Conservation (phyloP, 495 filamentous ascomycete genomes). For the Penicillium arizonense region DNA sequence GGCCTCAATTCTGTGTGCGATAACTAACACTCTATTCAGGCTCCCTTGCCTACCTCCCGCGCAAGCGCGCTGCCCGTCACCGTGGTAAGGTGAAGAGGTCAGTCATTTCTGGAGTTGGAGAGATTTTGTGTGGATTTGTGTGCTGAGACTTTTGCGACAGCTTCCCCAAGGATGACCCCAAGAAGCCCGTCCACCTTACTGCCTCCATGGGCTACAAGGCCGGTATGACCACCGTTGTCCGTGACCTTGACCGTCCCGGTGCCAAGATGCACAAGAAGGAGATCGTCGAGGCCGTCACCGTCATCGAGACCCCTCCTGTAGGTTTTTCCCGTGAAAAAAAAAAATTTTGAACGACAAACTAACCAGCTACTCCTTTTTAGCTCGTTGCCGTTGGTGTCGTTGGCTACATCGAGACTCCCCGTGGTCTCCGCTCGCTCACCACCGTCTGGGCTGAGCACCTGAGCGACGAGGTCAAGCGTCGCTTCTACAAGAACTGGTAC, state of each 20-base stretch:
- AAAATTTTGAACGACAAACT: background rate
- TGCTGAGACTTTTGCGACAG: slow-evolving; percentile 49
- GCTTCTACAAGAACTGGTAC: slow-evolving; percentile 99
- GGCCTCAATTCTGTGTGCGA: slow-evolving; percentile 23
- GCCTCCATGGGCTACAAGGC: slow-evolving; percentile 99
- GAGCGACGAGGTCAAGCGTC: slow-evolving; percentile 95
- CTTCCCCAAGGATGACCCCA: slow-evolving; percentile 99
- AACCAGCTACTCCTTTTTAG: slow-evolving; percentile 45
- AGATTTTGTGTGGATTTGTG: slow-evolving; percentile 20
- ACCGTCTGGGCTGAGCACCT: slow-evolving; percentile 99
- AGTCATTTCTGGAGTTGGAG: slow-evolving; percentile 32
- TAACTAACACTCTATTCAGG: slow-evolving; percentile 43
- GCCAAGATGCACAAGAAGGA: slow-evolving; percentile 99
- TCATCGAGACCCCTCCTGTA: slow-evolving; percentile 99
- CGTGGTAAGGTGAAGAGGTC: slow-evolving; percentile 98
- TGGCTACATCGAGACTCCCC: slow-evolving; percentile 99
- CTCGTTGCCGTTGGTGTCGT: slow-evolving; percentile 99
- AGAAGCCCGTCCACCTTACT: slow-evolving; percentile 98
- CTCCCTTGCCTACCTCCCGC: slow-evolving; percentile 92
- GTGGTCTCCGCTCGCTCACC: slow-evolving; percentile 97
- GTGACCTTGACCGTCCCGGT: slow-evolving; percentile 98
- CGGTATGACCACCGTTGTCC: slow-evolving; percentile 99
- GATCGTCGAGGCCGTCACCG: slow-evolving; percentile 97
- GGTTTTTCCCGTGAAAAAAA: slow-evolving; percentile 32
- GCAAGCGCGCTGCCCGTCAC: slow-evolving; percentile 96